Percentiles rank a stretch among this genome's conserved stretches.
Evolutionary conservation across 495 filamentous ascomycete genomes (phyloP).

Genomic region (Talaromyces borbonicus): DNA sequence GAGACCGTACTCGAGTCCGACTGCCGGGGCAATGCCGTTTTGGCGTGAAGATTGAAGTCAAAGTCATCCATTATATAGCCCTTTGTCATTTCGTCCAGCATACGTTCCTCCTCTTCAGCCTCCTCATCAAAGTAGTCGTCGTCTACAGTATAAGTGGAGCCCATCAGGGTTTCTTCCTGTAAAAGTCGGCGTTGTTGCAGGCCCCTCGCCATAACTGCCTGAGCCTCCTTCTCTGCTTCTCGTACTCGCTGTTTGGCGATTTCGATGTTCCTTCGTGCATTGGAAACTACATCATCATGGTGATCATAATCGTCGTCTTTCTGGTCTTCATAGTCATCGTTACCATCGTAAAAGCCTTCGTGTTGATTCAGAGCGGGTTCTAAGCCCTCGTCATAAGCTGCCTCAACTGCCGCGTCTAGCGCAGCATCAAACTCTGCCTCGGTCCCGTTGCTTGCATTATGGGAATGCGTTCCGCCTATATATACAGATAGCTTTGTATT

Average conservation of each 20-base stretch:
- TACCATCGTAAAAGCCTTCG: conserved; percentile 29
- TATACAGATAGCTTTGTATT: conserved; percentile 67
- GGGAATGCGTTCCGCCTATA: conserved; percentile 55
- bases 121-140: conserved; percentile 56
- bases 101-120: conserved; percentile 82
- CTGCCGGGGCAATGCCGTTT: conserved; percentile 72
- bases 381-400: conserved; percentile 88
- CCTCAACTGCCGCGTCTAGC: conserved; percentile 90
- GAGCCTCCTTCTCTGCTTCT: conserved; percentile 68
- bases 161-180: conserved; percentile 23
- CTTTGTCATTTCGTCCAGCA: conserved; percentile 86
- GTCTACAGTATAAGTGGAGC: conserved; percentile 25
- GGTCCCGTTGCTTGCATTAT: conserved; percentile 60
- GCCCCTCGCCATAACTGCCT: conserved; percentile 44
- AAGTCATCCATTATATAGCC: conserved; percentile 85
- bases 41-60: conserved; percentile 63
- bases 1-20: conserved; percentile 83
- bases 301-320: conserved; percentile 55
- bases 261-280: conserved; percentile 61
- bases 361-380: conserved; percentile 52
- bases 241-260: conserved; percentile 68
- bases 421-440: conserved; percentile 94
- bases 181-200: conserved; percentile 28
- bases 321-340: conserved; percentile 28
- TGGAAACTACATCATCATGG: conserved; percentile 50